These are phyloP conservation scores for Claviceps quebecensis DNA, from an alignment of 2,329 filamentous ascomycete genomes.

Conservation along the genomic window DNA sequence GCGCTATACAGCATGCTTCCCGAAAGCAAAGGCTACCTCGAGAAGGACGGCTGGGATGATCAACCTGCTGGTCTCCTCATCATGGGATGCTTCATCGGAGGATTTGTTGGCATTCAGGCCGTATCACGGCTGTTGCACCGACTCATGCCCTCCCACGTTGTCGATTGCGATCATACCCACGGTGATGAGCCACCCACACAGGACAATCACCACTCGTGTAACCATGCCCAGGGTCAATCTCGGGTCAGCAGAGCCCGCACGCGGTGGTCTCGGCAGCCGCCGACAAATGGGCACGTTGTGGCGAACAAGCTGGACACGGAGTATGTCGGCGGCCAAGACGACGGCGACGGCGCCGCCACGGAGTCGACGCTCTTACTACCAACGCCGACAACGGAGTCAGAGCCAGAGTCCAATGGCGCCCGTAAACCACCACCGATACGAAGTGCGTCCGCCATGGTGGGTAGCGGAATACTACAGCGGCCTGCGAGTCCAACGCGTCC, in stretches of 20 bases:
- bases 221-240: conserved; percentile 15
- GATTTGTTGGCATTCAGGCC: conserved; percentile 62
- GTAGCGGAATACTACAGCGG: conserved; percentile 16
- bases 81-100: conserved; percentile 54
- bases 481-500: conserved; percentile 9
- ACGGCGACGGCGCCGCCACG: conserved; percentile 8
- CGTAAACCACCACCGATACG: conserved; percentile 14
- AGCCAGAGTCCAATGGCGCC: conserved; percentile 14
- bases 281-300: conserved; percentile 9
- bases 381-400: not conserved
- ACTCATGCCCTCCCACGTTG: conserved; percentile 63
- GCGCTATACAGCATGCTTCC: conserved; percentile 88
- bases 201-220: conserved; percentile 12
- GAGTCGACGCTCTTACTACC: conserved; percentile 34
- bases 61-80: conserved; percentile 54
- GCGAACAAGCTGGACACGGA: conserved; percentile 1
- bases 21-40: conserved; percentile 65
- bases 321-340: conserved; percentile 5
- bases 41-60: conserved; percentile 51
- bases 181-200: conserved; percentile 32
- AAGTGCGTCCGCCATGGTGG: conserved; percentile 13
- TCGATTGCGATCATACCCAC: conserved; percentile 67
- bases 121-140: conserved; percentile 60
- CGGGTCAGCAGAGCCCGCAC: conserved; percentile 19
- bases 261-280: conserved; percentile 13